phyloP scores from a whole-genome alignment of 306 rosid species.

The Acacia confusa region DNA sequence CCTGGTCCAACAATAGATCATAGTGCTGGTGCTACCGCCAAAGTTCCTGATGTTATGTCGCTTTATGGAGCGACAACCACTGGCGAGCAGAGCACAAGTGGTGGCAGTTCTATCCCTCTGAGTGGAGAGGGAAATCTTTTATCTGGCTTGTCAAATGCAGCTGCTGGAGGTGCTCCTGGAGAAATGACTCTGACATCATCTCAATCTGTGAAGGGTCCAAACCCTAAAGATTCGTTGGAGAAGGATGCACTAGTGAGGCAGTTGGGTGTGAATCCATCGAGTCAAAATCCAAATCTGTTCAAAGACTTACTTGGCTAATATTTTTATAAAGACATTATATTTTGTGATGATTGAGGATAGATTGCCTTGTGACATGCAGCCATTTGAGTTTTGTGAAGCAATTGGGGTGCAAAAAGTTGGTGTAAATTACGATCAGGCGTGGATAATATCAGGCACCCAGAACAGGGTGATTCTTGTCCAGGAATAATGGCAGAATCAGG shows the following conservation, averaged over 20 bases:
- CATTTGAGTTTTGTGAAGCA: conserved; percentile 16
- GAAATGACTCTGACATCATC: conserved; percentile 33
- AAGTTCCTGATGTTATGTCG: conserved; percentile 52
- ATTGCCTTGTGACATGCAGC: conserved; percentile 13
- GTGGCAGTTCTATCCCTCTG: conserved; percentile 40
- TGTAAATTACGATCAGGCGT: background rate
- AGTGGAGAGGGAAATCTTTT: conserved; percentile 45
- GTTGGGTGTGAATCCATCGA: conserved; percentile 84
- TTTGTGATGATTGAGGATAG: conserved; percentile 31
- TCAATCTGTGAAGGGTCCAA: conserved; percentile 61
- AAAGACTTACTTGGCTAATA: conserved; percentile 70
- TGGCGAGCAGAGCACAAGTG: conserved; percentile 41
- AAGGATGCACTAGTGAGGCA: conserved; percentile 87
- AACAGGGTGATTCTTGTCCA: conserved; percentile 34
- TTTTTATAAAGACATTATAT: background rate
- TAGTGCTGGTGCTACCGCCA: conserved; percentile 38
- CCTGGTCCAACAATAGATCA: conserved; percentile 37
- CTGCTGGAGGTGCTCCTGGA: conserved; percentile 31
- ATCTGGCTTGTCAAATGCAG: conserved; percentile 43
- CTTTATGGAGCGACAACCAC: conserved; percentile 47
- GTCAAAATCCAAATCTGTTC: conserved; percentile 77
- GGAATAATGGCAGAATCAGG: conserved; percentile 31
- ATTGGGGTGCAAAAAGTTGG: conserved; percentile 13
- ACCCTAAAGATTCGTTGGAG: conserved; percentile 52
- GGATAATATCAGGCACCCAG: background rate